phyloP scores from a whole-genome alignment of 2,329 filamentous ascomycete species.

The Fusarium nanum region DNA sequence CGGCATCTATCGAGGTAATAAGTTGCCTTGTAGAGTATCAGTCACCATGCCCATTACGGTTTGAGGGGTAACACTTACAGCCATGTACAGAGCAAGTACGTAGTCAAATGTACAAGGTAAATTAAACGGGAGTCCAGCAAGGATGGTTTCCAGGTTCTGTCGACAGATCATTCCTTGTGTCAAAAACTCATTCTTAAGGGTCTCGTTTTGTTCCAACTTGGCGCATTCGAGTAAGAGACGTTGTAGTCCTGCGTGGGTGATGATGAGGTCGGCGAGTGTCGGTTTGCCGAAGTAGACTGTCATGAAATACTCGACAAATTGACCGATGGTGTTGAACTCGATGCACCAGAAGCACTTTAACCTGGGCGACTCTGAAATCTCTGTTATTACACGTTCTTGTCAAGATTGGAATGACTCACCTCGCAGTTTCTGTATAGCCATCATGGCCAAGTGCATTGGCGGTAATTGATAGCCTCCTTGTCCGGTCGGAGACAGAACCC shows the following conservation, averaged over 20 bases:
- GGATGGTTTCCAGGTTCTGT: conserved; percentile 2
- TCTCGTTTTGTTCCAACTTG: background rate
- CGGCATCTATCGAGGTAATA: conserved; percentile 1
- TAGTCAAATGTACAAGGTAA: conserved; percentile 3
- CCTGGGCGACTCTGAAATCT: background rate
- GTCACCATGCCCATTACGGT: accelerated
- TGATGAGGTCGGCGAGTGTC: conserved; percentile 4
- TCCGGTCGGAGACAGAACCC: background rate
- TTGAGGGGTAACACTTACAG: background rate
- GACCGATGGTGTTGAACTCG: background rate
- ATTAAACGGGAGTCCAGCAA: background rate
- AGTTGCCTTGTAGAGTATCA: background rate
- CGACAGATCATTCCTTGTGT: background rate
- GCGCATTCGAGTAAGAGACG: background rate
- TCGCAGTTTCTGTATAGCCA: conserved; percentile 12
- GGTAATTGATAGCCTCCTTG: background rate
- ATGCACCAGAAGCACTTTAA: conserved; percentile 10
- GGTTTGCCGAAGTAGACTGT: conserved; percentile 22
- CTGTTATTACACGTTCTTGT: accelerated
- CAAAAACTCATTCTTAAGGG: background rate
- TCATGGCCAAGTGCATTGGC: background rate
- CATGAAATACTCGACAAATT: conserved; percentile 25
- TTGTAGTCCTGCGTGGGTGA: background rate
- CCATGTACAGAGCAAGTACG: conserved; percentile 1
- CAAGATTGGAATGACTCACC: accelerated